Conservation (phyloP, 805 yeast genomes). For the Metschnikowia colocasiae region DNA sequence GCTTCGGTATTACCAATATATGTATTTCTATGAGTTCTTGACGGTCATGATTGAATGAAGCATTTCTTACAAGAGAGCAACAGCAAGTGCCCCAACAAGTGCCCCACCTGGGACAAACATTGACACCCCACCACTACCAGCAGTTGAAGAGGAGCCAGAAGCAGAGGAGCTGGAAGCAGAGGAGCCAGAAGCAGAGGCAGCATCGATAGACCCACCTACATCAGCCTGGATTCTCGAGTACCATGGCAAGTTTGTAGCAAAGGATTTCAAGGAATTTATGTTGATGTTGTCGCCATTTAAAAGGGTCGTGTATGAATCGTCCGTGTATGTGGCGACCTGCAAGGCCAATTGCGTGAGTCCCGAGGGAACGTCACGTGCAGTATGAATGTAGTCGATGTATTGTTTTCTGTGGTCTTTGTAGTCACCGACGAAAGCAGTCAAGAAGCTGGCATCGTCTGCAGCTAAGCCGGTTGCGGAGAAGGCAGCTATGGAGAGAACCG, state of each 20-base stretch:
- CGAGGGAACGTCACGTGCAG: conserved; percentile 26
- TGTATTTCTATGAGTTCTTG: not conserved
- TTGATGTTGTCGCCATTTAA: conserved; percentile 18
- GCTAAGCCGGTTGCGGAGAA: conserved; percentile 9
- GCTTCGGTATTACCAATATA: not conserved
- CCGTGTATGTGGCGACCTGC: conserved; percentile 39
- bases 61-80: conserved; percentile 27
- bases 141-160: not conserved
- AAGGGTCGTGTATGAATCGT: conserved; percentile 44
- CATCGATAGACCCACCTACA: conserved; percentile 6
- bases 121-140: conserved; percentile 15
- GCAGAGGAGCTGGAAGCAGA: not conserved
- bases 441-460: conserved; percentile 19
- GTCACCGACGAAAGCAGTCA: conserved; percentile 39
- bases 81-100: conserved; percentile 31
- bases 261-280: conserved; percentile 24
- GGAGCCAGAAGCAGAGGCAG: conserved; percentile 3
- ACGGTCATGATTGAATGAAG: not conserved
- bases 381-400: conserved; percentile 30
- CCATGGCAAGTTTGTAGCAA: conserved; percentile 37
- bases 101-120: conserved; percentile 30
- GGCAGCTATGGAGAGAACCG: conserved; percentile 12
- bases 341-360: conserved; percentile 30
- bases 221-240: conserved; percentile 22
- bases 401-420: conserved; percentile 27